These are phyloP conservation scores for Fusarium sp. DNA, from an alignment of 2,329 filamentous ascomycete species.

Conservation along the genomic window DNA sequence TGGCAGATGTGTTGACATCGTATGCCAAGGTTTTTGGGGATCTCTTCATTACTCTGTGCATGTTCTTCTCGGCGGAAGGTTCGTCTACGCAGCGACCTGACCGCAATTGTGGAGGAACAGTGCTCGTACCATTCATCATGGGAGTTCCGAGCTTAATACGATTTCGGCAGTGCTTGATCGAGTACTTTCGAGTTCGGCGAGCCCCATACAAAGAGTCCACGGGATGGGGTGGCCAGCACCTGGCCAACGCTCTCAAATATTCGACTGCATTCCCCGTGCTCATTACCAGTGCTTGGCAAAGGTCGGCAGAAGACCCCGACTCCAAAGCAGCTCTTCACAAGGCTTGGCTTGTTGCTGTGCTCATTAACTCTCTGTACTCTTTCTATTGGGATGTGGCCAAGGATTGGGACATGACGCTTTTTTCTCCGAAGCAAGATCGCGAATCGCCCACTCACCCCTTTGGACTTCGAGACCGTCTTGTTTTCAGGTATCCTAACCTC, in stretches of 20 bases:
- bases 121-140: constrained; percentile 86
- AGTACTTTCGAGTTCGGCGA: constrained; percentile 77
- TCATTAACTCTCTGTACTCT: constrained; percentile 90
- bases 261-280: constrained; percentile 94
- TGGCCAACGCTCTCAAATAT: constrained; percentile 96
- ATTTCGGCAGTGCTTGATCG: constrained; percentile 89
- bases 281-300: constrained; percentile 78
- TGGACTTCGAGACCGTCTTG: constrained; percentile 78
- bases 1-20: constrained; percentile 93
- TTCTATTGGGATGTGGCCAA: constrained; percentile 98
- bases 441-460: constrained; percentile 74
- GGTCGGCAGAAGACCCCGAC: constrained; percentile 60
- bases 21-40: constrained; percentile 94
- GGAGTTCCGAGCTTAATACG: constrained; percentile 85
- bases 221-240: constrained; percentile 84
- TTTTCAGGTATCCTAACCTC: constrained; percentile 75
- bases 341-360: constrained; percentile 75
- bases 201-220: constrained; percentile 63
- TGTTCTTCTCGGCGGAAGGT: constrained; percentile 79
- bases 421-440: constrained; percentile 68
- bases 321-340: constrained; percentile 58
- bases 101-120: constrained; percentile 79
- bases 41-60: constrained; percentile 87
- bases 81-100: constrained; percentile 84
- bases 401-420: constrained; percentile 94